Base-by-base conservation (phyloP, 495 filamentous ascomycete genomes). In the Daldinia vernicosa region DNA sequence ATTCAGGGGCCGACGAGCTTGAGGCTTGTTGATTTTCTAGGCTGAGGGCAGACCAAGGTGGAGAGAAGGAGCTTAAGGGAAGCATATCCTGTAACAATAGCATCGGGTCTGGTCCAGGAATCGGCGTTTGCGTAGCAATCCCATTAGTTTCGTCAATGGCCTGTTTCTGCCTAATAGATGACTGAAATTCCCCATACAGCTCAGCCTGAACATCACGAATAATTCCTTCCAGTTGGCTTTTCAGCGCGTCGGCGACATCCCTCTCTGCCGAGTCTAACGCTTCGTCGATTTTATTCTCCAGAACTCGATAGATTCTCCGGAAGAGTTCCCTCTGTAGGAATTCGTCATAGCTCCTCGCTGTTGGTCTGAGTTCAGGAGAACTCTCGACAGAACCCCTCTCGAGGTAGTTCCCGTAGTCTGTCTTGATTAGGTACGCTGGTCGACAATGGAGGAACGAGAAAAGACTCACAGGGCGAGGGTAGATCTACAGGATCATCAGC, bases 271-370 rank as follows among this genome's bases (percentile, higher is more conserved):
- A 53, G 15, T 66, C 53, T 14, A 66, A n/a, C 8, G 54, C 30
- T 17, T 66, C 53, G 11, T 66, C 63, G 12, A 58, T 35, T 33
- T 47, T 58, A 6, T 39, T 37, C 27, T 66, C 63, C 27, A 66
- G 63, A 14, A 59, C 37, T 22, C 43, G 17, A 32, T 66, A 66
- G 2, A 66, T 50, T 52, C 63, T 40, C 12, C 14, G 63, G 53
- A 39, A 66, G 28, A 66, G 22, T 43, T 55, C 32, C 15, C 24
- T 50, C 24, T 60, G 56, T 7, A 47, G 43, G 19, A 47, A 47
- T 22, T 47, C 43, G 1, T 24, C 43, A 47, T 47, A 47, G 19
- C 43, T 47, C 17, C 24, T 24, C 8, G 43, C 43, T 47, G 43
- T 47, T 3, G 43, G 43, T 47, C 11, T 24, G 5, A 5, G 7